Evolutionary conservation across 2,329 filamentous ascomycete genomes (phyloP).

Genomic region (Colletotrichum ledebouriae): DNA sequence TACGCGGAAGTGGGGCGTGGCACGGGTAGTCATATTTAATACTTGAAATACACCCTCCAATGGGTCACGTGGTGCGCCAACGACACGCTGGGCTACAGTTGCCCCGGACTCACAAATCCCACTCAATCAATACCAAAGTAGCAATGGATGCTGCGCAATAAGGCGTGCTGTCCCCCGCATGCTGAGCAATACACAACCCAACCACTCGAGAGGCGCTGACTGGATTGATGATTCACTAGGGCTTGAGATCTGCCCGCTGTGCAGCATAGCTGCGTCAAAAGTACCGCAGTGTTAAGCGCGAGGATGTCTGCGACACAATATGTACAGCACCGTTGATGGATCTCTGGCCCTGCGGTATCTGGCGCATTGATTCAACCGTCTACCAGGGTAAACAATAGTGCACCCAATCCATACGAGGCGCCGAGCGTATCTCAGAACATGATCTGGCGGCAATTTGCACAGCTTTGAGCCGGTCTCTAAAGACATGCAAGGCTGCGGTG

Average conservation of each 20-base stretch:
- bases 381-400: neutral
- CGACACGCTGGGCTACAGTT: neutral
- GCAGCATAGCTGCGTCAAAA: constrained; percentile 3
- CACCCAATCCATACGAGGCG: constrained; percentile 2
- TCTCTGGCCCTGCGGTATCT: neutral
- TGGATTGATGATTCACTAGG: constrained; percentile 41
- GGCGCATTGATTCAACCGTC: neutral
- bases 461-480: neutral
- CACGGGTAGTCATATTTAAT: too few relatives aligned
- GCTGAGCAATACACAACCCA: constrained; percentile 37
- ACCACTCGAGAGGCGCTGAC: constrained; percentile 40
- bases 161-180: constrained; percentile 43
- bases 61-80: neutral
- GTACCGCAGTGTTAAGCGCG: neutral
- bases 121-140: constrained; percentile 47
- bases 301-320: constrained; percentile 1
- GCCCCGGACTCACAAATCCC: constrained; percentile 1
- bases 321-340: neutral
- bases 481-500: neutral
- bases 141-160: constrained; percentile 40
- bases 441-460: neutral
- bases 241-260: constrained; percentile 34
- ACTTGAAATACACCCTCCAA: too few relatives aligned
- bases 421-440: neutral
- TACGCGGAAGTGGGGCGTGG: too few relatives aligned